These are phyloP conservation scores for Psilocybe cyanescens DNA, from an alignment of 768 basidiomycete species.

Conservation along the genomic window DNA sequence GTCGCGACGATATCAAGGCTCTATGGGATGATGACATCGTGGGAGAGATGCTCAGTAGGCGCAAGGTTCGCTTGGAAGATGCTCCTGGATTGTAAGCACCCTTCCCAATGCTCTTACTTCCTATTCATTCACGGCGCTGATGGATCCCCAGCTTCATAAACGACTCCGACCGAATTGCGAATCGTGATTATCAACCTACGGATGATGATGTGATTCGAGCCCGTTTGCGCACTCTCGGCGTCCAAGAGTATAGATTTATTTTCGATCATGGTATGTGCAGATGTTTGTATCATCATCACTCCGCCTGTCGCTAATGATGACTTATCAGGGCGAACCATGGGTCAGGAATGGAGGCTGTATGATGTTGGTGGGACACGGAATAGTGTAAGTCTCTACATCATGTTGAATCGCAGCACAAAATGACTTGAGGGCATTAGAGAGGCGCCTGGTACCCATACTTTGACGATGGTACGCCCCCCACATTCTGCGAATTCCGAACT, in stretches of 20 bases:
- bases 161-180: conserved; percentile 69
- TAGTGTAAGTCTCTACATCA: conserved; percentile 45
- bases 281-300: not conserved
- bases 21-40: conserved; percentile 72
- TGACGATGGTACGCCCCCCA: conserved; percentile 57
- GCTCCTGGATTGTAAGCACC: conserved; percentile 72
- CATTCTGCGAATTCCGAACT: conserved; percentile 5
- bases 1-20: conserved; percentile 66
- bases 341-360: conserved; percentile 79
- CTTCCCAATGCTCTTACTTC: conserved; percentile 8
- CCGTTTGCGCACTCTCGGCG: conserved; percentile 75
- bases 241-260: conserved; percentile 73
- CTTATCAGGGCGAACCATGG: conserved; percentile 53
- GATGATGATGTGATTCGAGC: conserved; percentile 83
- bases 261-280: conserved; percentile 61
- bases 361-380: conserved; percentile 81
- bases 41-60: conserved; percentile 58
- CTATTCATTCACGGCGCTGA: conserved; percentile 4
- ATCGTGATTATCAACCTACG: conserved; percentile 64
- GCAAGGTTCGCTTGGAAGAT: conserved; percentile 66
- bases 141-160: conserved; percentile 59
- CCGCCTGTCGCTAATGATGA: not conserved
- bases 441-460: conserved; percentile 83
- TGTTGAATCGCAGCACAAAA: conserved; percentile 9
- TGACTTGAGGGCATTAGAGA: conserved; percentile 43